A percentile compares a stretch with the other conserved stretches of the same genome.
These are phyloP conservation scores for Aspergillus texensis DNA, from an alignment of 2,329 filamentous ascomycete species.

Conservation along the genomic window DNA sequence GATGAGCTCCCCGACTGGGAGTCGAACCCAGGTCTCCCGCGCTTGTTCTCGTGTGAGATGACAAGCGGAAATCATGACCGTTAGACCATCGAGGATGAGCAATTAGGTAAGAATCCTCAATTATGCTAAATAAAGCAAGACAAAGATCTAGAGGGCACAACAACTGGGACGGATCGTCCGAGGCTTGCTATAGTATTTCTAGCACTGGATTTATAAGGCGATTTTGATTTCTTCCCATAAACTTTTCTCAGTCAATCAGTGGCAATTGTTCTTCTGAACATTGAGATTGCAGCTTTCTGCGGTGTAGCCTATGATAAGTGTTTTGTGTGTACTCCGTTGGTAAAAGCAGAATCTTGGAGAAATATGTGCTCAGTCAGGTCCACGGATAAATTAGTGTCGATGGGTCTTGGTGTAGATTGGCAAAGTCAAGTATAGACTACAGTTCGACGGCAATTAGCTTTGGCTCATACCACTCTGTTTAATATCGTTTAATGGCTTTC, in stretches of 20 bases:
- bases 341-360: background rate
- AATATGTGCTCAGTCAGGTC: background rate
- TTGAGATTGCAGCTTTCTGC: background rate
- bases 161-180: no score
- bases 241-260: background rate
- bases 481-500: no score
- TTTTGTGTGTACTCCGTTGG: no score
- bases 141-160: no score
- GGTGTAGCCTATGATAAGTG: no score
- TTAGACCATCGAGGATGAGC: constrained; percentile 16
- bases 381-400: constrained; percentile 1
- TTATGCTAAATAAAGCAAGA: no score
- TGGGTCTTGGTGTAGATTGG: background rate
- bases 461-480: background rate
- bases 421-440: background rate
- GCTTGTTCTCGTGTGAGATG: constrained; percentile 4
- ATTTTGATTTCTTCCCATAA: no score
- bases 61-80: constrained; percentile 21
- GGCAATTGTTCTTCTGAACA: background rate
- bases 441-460: background rate
- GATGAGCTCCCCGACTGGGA: background rate
- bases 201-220: no score
- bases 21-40: constrained; percentile 7
- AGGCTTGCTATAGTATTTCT: no score
- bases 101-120: fast-evolving